Base-by-base conservation (phyloP, 768 basidiomycete genomes). In the Boletus patriciae region DNA sequence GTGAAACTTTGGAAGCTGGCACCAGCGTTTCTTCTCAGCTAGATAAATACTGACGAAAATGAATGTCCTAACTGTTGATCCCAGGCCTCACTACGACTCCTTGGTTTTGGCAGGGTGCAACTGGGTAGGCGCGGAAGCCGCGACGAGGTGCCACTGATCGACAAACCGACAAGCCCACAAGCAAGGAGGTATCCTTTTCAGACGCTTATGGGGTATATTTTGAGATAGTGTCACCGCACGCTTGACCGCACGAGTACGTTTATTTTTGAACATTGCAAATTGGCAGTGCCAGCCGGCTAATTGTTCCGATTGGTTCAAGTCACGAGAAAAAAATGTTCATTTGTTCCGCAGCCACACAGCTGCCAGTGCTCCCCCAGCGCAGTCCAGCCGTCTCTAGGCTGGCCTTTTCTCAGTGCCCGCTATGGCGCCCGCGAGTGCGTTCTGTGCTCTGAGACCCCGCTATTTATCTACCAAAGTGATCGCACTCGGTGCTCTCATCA, bases 401-500 rank as follows among this genome's bases (percentile, higher is more conserved):
- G 41, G 40, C 36, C 4, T 27, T 23, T 47, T 18, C 43, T 52
- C 34, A 2, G 37, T 15, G 23, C 34, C 19, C 34, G 7, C 10
- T 1, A 62, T 61, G 57, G 49, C 57, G 33, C 44, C 34, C 13
- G 9, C 55, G 21, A 27, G n/a, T 23, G 10, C 52, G 9, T 25
- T 66, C 50, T 45, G 48, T 21, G 21, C 53, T n/a, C 34, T 72
- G 12, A 56, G 61, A 8, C 68, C 61, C 9, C 72, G 66, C 47
- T 54, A 60, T 45, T 25, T 64, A 37, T 64, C 68, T 13, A 48
- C 60, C 21, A 68, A 52, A 50, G 44, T 73, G 36, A 43, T 74
- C 40, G 55, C 55, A 2, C 50, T 76, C 3, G 70, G 69, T 48
- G 55, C 57, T 3, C 47, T 71, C 45, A 25, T 72, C 27, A 67